A percentile compares a stretch with the other conserved stretches of the same genome.
Evolutionary conservation across 2,329 filamentous ascomycete species (phyloP).

Genomic region (Samsoniella hepiali): DNA sequence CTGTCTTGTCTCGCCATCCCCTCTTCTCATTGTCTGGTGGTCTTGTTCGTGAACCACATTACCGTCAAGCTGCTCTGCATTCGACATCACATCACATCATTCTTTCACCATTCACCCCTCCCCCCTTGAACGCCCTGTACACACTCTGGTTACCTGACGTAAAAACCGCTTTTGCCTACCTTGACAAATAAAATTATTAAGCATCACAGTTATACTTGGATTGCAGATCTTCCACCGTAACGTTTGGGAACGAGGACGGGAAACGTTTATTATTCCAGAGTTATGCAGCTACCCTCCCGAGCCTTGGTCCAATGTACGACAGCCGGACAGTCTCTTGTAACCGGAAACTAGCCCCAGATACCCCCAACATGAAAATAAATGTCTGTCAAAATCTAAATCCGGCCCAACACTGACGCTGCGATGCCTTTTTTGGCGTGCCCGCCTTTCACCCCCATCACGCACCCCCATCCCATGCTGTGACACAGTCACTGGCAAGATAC

Average conservation of each 20-base stretch:
- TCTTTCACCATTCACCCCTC: neutral
- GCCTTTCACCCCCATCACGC: neutral
- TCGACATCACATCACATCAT: slow-evolving; percentile 13
- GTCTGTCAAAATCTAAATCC: neutral
- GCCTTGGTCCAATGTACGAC: neutral
- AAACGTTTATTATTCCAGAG: too few species aligned
- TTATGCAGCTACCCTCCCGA: neutral
- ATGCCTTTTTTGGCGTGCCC: slow-evolving; percentile 2
- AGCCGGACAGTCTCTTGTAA: neutral
- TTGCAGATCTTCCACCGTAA: too few species aligned
- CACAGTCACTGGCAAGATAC: neutral
- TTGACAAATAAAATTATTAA: too few species aligned
- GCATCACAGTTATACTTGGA: too few species aligned
- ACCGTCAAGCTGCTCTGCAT: slow-evolving; percentile 6
- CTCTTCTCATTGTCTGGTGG: neutral
- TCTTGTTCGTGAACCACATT: neutral
- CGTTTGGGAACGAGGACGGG: too few species aligned
- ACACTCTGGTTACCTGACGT: too few species aligned
- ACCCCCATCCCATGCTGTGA: slow-evolving; percentile 1
- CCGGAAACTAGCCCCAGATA: neutral
- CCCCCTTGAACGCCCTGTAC: neutral
- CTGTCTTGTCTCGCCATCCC: slow-evolving; percentile 8
- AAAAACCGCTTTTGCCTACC: too few species aligned
- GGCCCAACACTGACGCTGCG: neutral
- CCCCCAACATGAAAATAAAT: neutral